Evolutionary conservation across 2,329 filamentous ascomycete species (phyloP).

Genomic region (Colletotrichum spinosum): DNA sequence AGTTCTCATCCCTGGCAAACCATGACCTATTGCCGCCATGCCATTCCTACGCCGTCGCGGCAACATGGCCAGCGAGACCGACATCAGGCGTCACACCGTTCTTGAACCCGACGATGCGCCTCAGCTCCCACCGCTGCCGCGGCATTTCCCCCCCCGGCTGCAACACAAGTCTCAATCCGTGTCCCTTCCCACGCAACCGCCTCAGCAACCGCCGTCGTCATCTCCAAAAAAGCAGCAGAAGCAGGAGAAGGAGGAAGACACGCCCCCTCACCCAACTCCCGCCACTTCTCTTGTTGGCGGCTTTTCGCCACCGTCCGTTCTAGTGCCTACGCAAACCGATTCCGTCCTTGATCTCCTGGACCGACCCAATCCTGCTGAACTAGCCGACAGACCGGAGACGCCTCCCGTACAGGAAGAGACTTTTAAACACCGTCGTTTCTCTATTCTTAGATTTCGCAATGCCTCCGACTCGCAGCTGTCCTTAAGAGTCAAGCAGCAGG

Average conservation of each 20-base stretch:
- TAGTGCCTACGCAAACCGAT: conserved; percentile 25
- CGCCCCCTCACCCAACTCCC: no score
- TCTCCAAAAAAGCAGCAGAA: background rate
- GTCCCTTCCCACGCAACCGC: background rate
- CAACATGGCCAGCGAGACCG: conserved; percentile 69
- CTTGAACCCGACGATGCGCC: conserved; percentile 46
- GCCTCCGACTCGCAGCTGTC: conserved; percentile 93
- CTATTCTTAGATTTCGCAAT: conserved; percentile 86
- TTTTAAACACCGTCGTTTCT: conserved; percentile 71
- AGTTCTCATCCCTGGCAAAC: conserved; percentile 36
- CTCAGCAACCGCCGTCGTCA: background rate
- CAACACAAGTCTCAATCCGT: conserved; percentile 10
- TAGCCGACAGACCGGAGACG: conserved; percentile 54
- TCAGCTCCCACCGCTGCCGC: conserved; percentile 41
- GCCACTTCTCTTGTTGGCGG: no score
- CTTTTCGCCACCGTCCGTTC: background rate
- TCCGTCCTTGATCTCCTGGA: conserved; percentile 19
- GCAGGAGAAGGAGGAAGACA: background rate
- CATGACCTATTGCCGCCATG: conserved; percentile 61
- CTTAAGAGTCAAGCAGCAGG: conserved; percentile 77
- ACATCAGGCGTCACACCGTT: conserved; percentile 66
- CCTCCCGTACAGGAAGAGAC: conserved; percentile 67
- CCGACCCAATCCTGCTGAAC: conserved; percentile 33
- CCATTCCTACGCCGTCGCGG: conserved; percentile 72
- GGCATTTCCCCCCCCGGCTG: conserved; percentile 31